Evolutionary conservation across 2,329 filamentous ascomycete species (phyloP), one percentile per base, ranked within the genome.

Genomic region (Phyllosticta capitalensis): DNA sequence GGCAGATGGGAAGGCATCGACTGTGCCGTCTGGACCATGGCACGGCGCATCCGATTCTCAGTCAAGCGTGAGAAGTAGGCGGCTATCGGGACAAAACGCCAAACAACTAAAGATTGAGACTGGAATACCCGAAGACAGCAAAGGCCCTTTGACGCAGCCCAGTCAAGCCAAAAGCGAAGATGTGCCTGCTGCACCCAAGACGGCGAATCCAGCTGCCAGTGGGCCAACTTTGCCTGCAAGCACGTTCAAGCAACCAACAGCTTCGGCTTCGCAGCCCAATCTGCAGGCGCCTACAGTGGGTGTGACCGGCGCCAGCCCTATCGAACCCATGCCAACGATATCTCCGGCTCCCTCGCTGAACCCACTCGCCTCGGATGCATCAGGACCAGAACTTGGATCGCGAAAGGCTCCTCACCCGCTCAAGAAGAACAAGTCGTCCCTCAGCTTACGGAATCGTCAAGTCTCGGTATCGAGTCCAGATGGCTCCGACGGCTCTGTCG

Each of bases 61-160:
- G 21, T 60, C 58, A 19, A 57, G 84, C 49, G 88, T 95, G 56
- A 83, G 89, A 57, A 89, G 82, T 65, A 83, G 92, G 62, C 83
- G 92, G 63, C 76, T 95, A 30, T 96, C 92, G 3, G 89, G 88
- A 7, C 86, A 90, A 66, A 90, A 89, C 66, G 77, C 83, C 14
- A 92, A 89, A 70, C 88, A 92, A 67, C 78, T 97, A 55, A 95
- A 91, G 74, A 96, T 97, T 59, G 90, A 96, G 72, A 96, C 91
- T 10, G 75, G 72, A 10, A 64, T 74, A 20, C 24, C 59, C n/a
- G n/a, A 7, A 24, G 52, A 56, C 17, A 54, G 54, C 20, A 49
- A 58, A 51, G 59, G 50, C 4, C 55, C 54, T 9, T 38, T 61
- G 55, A 58, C 63, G 5, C 61, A 65, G 50, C 65, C 65, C 68